Percentiles rank a stretch among this genome's conserved stretches.
These are phyloP conservation scores for Penicillium fuscoglaucum DNA, from an alignment of 2,329 filamentous ascomycete genomes.

Conservation along the genomic window DNA sequence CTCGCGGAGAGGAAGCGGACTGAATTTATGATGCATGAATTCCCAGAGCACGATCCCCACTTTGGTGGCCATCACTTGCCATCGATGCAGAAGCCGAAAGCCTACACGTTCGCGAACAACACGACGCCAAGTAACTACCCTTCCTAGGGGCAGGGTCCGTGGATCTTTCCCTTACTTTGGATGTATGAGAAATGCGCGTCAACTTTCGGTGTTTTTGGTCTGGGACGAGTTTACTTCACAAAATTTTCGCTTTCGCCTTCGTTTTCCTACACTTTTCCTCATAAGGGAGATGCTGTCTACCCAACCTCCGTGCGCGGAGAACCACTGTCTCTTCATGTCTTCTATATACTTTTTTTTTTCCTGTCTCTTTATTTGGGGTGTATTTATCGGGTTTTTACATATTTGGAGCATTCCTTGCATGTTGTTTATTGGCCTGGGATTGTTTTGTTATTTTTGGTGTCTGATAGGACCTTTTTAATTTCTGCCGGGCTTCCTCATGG, in stretches of 20 bases:
- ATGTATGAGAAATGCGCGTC: conserved; percentile 29
- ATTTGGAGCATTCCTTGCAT: conserved; percentile 29
- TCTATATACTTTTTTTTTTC: conserved; percentile 22
- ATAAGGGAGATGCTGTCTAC: conserved; percentile 11
- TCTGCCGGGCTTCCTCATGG: conserved; percentile 13
- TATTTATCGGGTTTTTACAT: conserved; percentile 24
- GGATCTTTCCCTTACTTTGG: conserved; percentile 26
- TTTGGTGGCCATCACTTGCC: conserved; percentile 45
- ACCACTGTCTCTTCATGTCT: conserved; percentile 22
- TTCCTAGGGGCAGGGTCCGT: conserved; percentile 9
- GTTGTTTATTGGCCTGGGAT: conserved; percentile 29
- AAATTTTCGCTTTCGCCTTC: conserved; percentile 10
- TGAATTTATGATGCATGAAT: conserved; percentile 48
- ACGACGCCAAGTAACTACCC: conserved; percentile 44
- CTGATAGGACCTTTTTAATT: conserved; percentile 28
- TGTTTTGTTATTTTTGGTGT: conserved; percentile 21
- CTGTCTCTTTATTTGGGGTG: conserved; percentile 26
- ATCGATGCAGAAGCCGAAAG: conserved; percentile 42
- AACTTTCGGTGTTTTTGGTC: conserved; percentile 21
- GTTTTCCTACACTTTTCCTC: conserved; percentile 5
- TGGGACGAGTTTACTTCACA: conserved; percentile 23
- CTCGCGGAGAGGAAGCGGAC: conserved; percentile 36
- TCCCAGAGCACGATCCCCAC: conserved; percentile 45
- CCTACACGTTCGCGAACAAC: conserved; percentile 46
- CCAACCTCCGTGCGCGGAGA: conserved; percentile 17